A percentile compares a stretch with the other conserved stretches of the same genome.
phyloP scores from a whole-genome alignment of 352 stramenopile species.

The Globisporangium spiculum region DNA sequence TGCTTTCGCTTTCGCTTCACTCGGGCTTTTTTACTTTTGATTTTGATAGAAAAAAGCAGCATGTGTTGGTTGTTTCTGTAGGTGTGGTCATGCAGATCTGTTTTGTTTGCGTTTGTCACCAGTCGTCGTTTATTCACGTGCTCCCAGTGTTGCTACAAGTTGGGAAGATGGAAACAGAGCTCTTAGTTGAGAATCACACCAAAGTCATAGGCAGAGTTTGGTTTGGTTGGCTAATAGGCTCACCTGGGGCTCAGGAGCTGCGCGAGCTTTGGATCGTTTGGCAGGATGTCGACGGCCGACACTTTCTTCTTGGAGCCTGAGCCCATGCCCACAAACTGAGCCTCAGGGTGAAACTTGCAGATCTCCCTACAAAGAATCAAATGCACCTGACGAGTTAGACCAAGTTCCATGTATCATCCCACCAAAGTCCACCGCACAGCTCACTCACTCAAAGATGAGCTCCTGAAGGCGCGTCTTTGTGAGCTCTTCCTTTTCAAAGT shows the following conservation, averaged over 20 bases:
- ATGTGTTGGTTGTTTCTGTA: neutral
- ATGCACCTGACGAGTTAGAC: neutral
- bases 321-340: constrained; percentile 22
- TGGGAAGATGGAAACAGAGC: neutral
- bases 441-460: constrained; percentile 82
- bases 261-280: constrained; percentile 30
- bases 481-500: constrained; percentile 87
- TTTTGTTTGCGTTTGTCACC: neutral
- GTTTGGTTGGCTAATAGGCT: neutral
- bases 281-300: constrained; percentile 6
- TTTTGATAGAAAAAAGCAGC: constrained; percentile 5
- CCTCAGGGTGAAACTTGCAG: constrained; percentile 65
- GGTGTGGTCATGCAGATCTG: neutral
- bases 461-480: constrained; percentile 81
- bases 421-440: neutral
- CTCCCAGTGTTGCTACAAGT: constrained; percentile 14
- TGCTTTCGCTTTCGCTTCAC: too few species aligned
- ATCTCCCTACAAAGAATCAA: constrained; percentile 26
- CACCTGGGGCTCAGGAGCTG: constrained; percentile 62
- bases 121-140: neutral
- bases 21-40: neutral
- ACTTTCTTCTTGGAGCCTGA: neutral
- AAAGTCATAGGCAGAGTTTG: neutral
- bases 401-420: neutral
- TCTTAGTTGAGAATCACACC: too few species aligned